Percentiles rank a stretch among this genome's conserved stretches.
These are phyloP conservation scores for Epichloe hybrida DNA, from an alignment of 2,329 filamentous ascomycete genomes.

Conservation along the genomic window DNA sequence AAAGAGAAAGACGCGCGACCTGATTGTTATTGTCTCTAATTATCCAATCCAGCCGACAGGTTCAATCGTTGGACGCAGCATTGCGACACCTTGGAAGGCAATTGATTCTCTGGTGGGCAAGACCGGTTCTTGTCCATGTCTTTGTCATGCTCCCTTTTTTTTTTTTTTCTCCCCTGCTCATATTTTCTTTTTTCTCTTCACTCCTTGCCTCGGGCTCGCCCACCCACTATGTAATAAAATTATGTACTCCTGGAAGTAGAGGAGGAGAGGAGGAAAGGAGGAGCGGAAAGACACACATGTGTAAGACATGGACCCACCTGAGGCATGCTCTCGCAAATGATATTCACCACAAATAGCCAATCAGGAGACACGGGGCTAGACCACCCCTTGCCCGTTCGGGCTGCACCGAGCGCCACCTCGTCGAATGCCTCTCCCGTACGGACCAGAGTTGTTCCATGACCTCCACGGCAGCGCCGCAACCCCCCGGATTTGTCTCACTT, in stretches of 20 bases:
- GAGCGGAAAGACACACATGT: background rate
- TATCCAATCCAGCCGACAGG: background rate
- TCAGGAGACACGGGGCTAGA: background rate
- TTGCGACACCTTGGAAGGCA: background rate
- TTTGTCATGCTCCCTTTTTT: background rate
- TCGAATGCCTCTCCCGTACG: background rate
- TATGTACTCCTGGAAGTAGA: background rate
- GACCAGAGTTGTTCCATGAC: background rate
- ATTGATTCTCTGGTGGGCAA: no score
- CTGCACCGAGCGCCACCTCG: conserved; percentile 1
- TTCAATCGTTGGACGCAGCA: no score
- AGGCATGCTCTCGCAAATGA: conserved; percentile 6
- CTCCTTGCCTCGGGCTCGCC: background rate
- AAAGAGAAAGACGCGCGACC: background rate
- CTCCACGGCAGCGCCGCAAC: background rate
- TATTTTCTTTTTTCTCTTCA: no score
- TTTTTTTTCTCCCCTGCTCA: background rate
- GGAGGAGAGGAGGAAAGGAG: background rate
- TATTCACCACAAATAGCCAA: background rate
- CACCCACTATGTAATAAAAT: background rate
- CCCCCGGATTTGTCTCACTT: conserved; percentile 2
- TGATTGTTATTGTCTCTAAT: background rate
- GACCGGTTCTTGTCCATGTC: background rate
- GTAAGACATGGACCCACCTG: conserved; percentile 3
- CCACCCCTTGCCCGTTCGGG: conserved; percentile 1